These are phyloP conservation scores for Pestalotiopsis sp. DNA, from an alignment of 2,329 filamentous ascomycete genomes.

Conservation along the genomic window DNA sequence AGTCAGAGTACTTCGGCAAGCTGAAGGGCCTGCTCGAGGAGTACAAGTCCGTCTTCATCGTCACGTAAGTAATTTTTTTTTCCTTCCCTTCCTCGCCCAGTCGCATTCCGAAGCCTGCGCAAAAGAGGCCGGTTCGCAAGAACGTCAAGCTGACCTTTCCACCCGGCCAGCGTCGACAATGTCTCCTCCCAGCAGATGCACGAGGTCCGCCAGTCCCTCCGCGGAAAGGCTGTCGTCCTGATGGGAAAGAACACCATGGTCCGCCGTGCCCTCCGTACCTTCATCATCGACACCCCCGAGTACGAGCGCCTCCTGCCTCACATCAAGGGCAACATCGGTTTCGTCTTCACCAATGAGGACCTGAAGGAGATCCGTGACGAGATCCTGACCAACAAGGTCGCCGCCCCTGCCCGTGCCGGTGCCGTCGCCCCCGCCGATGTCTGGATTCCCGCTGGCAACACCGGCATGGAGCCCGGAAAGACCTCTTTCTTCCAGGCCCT, in stretches of 20 bases:
- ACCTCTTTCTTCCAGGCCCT: constrained; percentile 99
- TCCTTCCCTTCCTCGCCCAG: constrained; percentile 14
- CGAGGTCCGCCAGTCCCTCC: constrained; percentile 94
- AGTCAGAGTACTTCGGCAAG: constrained; percentile 98
- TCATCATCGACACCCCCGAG: constrained; percentile 86
- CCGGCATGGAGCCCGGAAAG: constrained; percentile 99
- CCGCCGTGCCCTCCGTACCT: constrained; percentile 95
- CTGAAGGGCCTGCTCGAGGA: constrained; percentile 95
- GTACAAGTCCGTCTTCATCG: constrained; percentile 98
- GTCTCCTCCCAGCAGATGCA: constrained; percentile 99
- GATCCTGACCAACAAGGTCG: constrained; percentile 96
- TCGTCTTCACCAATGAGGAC: constrained; percentile 99
- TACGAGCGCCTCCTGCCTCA: constrained; percentile 96
- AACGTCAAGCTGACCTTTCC: neutral
- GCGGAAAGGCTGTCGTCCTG: constrained; percentile 89
- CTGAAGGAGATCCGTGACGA: constrained; percentile 91
- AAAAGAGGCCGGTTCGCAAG: neutral
- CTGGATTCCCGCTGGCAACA: constrained; percentile 96
- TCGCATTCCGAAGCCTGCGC: no score
- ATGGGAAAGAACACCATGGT: constrained; percentile 99
- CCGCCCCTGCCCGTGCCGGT: constrained; percentile 96
- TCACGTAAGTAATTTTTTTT: constrained; percentile 43
- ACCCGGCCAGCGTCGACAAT: constrained; percentile 74
- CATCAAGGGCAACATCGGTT: constrained; percentile 97
- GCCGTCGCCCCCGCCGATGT: constrained; percentile 92